Percentiles rank a stretch among this genome's conserved stretches.
These are phyloP conservation scores for Blastocystis sp. DNA, from an alignment of 352 stramenopile genomes.

Conservation along the genomic window DNA sequence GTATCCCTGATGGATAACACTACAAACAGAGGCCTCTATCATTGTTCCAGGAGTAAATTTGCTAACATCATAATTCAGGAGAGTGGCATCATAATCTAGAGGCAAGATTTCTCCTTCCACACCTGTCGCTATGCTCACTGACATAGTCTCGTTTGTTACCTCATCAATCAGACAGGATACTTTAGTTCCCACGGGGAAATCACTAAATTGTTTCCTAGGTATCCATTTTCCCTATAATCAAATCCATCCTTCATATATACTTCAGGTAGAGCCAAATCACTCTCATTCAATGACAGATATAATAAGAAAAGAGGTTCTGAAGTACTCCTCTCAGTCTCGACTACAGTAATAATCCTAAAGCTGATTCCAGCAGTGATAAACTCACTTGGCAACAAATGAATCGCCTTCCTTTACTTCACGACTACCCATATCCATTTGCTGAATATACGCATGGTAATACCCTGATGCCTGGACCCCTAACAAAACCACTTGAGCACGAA, in stretches of 20 bases:
- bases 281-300: neutral
- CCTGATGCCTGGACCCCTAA: neutral
- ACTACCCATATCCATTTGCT: neutral
- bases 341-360: neutral
- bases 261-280: constrained; percentile 1
- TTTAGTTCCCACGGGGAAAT: neutral
- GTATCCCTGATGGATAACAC: neutral
- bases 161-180: neutral
- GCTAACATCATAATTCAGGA: neutral
- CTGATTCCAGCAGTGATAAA: neutral
- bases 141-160: neutral
- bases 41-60: neutral
- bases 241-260: neutral
- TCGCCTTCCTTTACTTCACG: neutral
- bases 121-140: neutral
- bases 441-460: neutral
- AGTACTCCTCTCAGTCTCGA: neutral
- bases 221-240: neutral
- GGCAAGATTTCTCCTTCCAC: neutral
- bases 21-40: neutral
- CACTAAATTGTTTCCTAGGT: neutral
- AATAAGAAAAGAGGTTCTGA: neutral
- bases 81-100: neutral
- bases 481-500: neutral
- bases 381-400: neutral